Conservation (phyloP, 306 rosid species). For the Sphenostylis stenocarpa region DNA sequence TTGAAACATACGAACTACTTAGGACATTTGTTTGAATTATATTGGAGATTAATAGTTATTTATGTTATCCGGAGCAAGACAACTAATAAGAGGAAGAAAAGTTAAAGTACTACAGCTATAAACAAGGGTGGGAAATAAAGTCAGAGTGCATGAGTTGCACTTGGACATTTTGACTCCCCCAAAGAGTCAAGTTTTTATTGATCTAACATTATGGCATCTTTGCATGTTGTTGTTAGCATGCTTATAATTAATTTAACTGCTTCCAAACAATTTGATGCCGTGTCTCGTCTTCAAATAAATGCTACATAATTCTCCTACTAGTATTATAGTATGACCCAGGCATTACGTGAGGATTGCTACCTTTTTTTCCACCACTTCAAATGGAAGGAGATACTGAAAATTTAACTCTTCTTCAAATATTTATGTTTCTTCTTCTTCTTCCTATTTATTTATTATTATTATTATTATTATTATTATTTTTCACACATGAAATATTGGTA, state of each 20-base stretch:
- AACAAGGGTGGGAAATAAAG: background rate
- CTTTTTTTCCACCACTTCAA: too few species aligned
- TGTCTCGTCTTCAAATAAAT: background rate
- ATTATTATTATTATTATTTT: too few species aligned
- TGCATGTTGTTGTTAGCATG: slow-evolving; percentile 15
- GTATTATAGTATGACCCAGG: background rate
- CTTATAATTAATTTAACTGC: background rate
- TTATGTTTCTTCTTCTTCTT: too few species aligned
- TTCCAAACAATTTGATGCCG: background rate
- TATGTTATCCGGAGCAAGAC: slow-evolving; percentile 3
- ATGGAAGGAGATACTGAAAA: too few species aligned
- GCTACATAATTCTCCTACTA: background rate
- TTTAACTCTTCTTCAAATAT: too few species aligned
- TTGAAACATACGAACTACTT: background rate
- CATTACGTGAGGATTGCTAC: too few species aligned
- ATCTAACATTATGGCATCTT: slow-evolving; percentile 24
- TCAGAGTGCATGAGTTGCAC: slow-evolving; percentile 21
- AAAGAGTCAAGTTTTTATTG: slow-evolving; percentile 16
- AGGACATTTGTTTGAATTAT: background rate
- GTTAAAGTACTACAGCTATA: background rate
- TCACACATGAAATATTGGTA: too few species aligned
- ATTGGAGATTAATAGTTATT: background rate
- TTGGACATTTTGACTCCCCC: slow-evolving; percentile 25
- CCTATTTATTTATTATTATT: too few species aligned
- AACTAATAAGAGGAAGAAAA: slow-evolving; percentile 10